A percentile compares a stretch with the other conserved stretches of the same genome.
phyloP scores from a whole-genome alignment of 2,329 filamentous ascomycete genomes.

The Exophiala calicioides region DNA sequence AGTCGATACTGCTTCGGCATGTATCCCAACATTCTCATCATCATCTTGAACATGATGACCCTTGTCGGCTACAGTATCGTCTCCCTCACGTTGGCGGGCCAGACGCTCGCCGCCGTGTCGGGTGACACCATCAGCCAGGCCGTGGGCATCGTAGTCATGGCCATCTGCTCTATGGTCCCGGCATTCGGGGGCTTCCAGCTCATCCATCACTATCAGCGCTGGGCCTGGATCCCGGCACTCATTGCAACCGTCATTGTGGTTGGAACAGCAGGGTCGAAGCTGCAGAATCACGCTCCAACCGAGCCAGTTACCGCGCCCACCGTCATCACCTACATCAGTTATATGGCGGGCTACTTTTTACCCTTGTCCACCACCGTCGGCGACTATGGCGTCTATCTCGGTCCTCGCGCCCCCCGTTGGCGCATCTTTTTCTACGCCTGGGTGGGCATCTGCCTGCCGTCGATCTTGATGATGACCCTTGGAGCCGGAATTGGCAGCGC shows the following conservation, averaged over 20 bases:
- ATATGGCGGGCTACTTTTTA: too few species aligned
- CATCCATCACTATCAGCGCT: constrained; percentile 32
- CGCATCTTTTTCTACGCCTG: constrained; percentile 3
- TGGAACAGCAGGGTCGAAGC: too few species aligned
- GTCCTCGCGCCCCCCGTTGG: neutral
- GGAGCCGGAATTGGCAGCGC: constrained; percentile 65
- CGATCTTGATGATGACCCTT: constrained; percentile 61
- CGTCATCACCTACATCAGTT: too few species aligned
- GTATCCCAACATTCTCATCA: constrained; percentile 29
- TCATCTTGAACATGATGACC: constrained; percentile 30
- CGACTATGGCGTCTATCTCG: constrained; percentile 9
- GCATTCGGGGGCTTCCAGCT: constrained; percentile 31
- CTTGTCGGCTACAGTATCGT: constrained; percentile 33
- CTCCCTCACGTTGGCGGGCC: constrained; percentile 34
- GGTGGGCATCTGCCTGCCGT: constrained; percentile 56
- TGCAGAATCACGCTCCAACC: too few species aligned
- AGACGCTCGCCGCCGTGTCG: constrained; percentile 34
- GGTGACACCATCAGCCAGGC: constrained; percentile 30
- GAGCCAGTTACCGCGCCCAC: too few species aligned
- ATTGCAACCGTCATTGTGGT: constrained; percentile 14
- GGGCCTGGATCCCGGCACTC: constrained; percentile 32
- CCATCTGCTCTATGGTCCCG: constrained; percentile 26
- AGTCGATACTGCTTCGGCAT: constrained; percentile 31
- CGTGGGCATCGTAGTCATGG: constrained; percentile 34
- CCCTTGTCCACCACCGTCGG: constrained; percentile 4